These are phyloP conservation scores for Tilletia horrida DNA, from an alignment of 1,284 basidiomycete species.

Conservation along the genomic window DNA sequence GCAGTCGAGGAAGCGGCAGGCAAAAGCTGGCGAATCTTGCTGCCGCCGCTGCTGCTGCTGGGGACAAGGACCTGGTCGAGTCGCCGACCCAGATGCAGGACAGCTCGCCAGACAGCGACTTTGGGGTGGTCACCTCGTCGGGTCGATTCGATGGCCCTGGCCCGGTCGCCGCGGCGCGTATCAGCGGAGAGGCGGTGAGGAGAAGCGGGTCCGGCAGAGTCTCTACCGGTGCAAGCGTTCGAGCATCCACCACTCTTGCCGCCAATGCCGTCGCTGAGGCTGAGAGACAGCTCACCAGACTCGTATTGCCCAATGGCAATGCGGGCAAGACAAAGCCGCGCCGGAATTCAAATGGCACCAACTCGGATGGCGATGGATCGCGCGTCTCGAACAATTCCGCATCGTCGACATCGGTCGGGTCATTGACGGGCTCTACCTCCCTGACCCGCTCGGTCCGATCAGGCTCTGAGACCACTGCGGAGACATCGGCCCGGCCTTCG, in stretches of 20 bases:
- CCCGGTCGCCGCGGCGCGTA: background rate
- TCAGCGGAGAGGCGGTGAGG: background rate
- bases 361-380: slow-evolving; percentile 14
- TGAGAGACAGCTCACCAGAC: background rate
- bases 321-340: background rate
- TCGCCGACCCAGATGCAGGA: slow-evolving; percentile 11
- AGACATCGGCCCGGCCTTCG: slow-evolving; percentile 42
- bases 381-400: slow-evolving; percentile 14
- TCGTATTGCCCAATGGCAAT: slow-evolving; percentile 3
- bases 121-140: background rate
- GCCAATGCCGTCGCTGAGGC: slow-evolving; percentile 2
- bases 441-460: slow-evolving; percentile 18
- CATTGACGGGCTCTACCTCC: background rate
- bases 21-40: too few relatives aligned
- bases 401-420: background rate
- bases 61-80: background rate
- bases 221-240: too few relatives aligned
- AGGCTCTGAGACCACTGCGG: slow-evolving; percentile 33
- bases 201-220: background rate
- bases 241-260: background rate
- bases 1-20: background rate
- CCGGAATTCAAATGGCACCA: slow-evolving; percentile 5
- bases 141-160: slow-evolving; percentile 8
- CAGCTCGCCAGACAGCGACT: slow-evolving; percentile 6
- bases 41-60: too few relatives aligned